Evolutionary conservation across 805 yeast species (phyloP), one percentile per base, ranked within the genome.

Genomic region (Saccharomycopsis guyanensis): DNA sequence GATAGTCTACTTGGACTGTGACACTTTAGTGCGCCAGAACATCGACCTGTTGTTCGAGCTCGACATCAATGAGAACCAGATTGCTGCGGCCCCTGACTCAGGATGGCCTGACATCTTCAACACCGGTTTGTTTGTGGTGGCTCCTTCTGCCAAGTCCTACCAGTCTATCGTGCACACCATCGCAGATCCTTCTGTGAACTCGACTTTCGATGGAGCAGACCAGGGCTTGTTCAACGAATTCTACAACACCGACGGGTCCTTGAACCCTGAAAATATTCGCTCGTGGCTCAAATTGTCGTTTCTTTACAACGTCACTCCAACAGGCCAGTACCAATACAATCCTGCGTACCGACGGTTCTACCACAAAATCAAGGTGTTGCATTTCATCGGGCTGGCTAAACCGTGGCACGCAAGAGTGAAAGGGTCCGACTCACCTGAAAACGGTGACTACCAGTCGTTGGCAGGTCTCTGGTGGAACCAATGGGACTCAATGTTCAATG

Each of bases 31-130:
- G 4, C 22, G 38, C 12, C 42, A 35, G 20, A 51, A 51, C 43
- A 40, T 49, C 32, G 54, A 51, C 20, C 31, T 19, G 12, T 33
- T 46, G 23, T 46, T 42, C 19, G 38, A 42, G 13, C 15, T 25
- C n/a, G 35, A 36, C 10, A 33, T 38, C 19, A 20, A 20, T 10
- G 39, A 37, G 8, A 25, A 19, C n/a, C 33, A 41, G 20, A 51
- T 51, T 20, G 22, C 38, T 7, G 89, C 93, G 0, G 68, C 81
- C 13, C 84, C 94, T 0, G 96, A 87, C 64, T 69, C 77, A n/a
- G 95, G 95, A 12, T 87, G 94, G 85, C 95, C 95, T 0, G 96
- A 87, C 65, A 72, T 82, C 56, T 87, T 87, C 68, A 86, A 87
- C 62, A 76, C 88, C 27, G 95, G 96, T 3, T 76, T 86, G 18